Conservation (phyloP, 305 asterid species). For the Fraxinus paxiana region DNA sequence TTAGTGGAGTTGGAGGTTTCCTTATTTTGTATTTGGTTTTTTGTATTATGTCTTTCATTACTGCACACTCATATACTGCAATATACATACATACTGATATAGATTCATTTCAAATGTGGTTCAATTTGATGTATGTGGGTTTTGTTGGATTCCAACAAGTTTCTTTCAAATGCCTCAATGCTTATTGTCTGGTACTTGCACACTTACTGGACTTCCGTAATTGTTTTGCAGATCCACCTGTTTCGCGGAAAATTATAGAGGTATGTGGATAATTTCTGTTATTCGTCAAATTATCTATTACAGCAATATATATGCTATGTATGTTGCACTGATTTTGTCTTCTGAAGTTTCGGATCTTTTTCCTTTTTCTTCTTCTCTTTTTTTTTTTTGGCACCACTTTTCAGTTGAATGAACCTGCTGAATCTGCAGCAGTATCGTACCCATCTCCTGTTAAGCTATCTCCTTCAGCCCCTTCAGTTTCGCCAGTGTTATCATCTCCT, state of each 20-base stretch:
- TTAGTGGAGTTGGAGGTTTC: constrained; percentile 2
- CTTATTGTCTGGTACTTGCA: background rate
- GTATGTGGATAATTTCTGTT: constrained; percentile 31
- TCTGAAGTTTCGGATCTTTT: background rate
- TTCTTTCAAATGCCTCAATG: background rate
- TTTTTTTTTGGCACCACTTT: background rate
- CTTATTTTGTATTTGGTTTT: background rate
- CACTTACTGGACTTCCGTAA: background rate
- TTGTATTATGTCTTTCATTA: background rate
- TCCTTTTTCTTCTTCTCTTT: background rate
- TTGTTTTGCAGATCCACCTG: constrained; percentile 40
- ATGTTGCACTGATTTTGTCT: background rate
- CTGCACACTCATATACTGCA: background rate
- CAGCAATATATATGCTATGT: constrained; percentile 8
- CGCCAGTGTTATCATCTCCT: constrained; percentile 65
- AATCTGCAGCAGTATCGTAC: constrained; percentile 50
- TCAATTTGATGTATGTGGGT: background rate
- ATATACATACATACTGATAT: background rate
- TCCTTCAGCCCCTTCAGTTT: constrained; percentile 66
- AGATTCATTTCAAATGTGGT: background rate
- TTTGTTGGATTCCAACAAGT: background rate
- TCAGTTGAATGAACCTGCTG: constrained; percentile 62
- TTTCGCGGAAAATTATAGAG: constrained; percentile 37
- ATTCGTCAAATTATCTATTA: constrained; percentile 15
- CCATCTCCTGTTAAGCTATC: constrained; percentile 68